Conservation (phyloP, 1,284 basidiomycete genomes). For the Lignosus rhinocerotis region DNA sequence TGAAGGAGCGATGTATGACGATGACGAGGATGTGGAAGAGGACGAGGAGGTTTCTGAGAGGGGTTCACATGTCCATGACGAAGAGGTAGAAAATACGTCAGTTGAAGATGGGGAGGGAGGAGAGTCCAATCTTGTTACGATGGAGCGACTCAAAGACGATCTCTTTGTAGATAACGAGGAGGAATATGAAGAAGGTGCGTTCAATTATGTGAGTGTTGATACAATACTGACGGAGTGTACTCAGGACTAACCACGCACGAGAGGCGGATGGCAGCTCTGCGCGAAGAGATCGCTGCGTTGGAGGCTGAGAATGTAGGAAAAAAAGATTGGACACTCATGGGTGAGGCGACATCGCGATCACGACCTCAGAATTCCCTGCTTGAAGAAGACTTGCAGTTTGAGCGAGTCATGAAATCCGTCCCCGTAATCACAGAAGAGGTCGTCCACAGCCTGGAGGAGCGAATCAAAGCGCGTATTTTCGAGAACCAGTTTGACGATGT, state of each 20-base stretch:
- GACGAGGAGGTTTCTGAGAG: constrained; percentile 25
- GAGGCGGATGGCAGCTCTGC: constrained; percentile 58
- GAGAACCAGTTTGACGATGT: constrained; percentile 93
- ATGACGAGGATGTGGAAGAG: constrained; percentile 34
- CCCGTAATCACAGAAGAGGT: constrained; percentile 91
- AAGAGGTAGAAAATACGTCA: constrained; percentile 30
- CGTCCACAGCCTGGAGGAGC: constrained; percentile 83
- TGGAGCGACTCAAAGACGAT: constrained; percentile 65
- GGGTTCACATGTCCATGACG: constrained; percentile 30
- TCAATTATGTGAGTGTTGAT: background rate
- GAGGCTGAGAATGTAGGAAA: constrained; percentile 72
- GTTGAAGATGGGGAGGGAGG: constrained; percentile 32
- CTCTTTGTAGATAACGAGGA: constrained; percentile 66
- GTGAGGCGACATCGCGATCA: constrained; percentile 82
- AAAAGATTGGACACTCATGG: constrained; percentile 90
- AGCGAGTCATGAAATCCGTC: constrained; percentile 83
- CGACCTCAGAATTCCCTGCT: constrained; percentile 92
- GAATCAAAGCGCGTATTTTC: constrained; percentile 89
- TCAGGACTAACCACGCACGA: constrained; percentile 59
- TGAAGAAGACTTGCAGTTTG: constrained; percentile 95
- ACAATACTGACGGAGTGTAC: constrained; percentile 5
- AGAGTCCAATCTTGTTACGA: constrained; percentile 35
- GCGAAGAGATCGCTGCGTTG: constrained; percentile 67
- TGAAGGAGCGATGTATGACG: constrained; percentile 31
- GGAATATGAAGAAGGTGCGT: constrained; percentile 21